A percentile compares a stretch with the other conserved stretches of the same genome.
phyloP scores from a whole-genome alignment of 2,329 filamentous ascomycete genomes.

The Delphinella strobiligena region DNA sequence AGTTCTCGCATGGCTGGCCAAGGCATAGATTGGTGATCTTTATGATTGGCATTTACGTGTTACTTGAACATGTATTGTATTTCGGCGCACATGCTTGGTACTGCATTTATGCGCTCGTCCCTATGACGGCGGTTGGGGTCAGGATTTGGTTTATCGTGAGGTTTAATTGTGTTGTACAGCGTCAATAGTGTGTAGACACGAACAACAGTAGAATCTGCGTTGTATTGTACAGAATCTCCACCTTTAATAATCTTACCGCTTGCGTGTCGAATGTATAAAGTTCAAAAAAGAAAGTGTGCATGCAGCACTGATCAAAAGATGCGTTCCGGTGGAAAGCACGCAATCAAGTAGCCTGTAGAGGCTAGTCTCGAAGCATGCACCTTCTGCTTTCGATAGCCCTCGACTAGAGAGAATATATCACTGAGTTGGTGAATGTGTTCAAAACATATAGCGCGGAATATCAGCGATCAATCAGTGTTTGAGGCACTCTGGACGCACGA shows the following conservation, averaged over 20 bases:
- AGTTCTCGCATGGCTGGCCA: constrained; percentile 48
- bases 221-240: background rate
- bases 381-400: no score
- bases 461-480: no score
- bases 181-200: background rate
- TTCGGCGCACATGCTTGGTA: background rate
- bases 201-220: background rate
- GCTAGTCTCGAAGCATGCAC: no score
- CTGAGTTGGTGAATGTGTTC: no score
- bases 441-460: no score
- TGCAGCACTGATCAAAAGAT: no score
- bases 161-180: background rate
- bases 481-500: no score
- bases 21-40: constrained; percentile 20
- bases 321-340: no score
- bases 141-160: background rate
- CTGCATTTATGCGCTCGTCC: background rate
- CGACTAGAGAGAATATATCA: no score
- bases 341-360: no score
- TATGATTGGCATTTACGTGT: background rate
- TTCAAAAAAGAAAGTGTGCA: no score
- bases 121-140: background rate
- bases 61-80: background rate
- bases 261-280: background rate
- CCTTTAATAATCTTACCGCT: background rate